Base-by-base conservation (phyloP, 768 basidiomycete species). In the Cystoderma amianthinum region DNA sequence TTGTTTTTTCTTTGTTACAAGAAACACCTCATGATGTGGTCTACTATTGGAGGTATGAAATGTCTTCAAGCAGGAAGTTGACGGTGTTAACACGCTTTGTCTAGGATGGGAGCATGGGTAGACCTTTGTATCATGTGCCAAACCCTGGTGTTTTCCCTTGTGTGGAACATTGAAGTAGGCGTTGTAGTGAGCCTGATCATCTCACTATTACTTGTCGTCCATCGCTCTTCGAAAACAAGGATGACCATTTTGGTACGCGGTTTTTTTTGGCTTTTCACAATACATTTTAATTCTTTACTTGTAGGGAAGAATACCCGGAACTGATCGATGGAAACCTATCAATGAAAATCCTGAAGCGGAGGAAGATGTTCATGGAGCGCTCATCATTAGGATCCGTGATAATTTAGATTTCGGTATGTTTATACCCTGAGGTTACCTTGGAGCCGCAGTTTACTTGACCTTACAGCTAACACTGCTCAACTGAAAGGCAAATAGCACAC, bases 141-240 rank as follows among this genome's bases (percentile, higher is more conserved):
- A 39, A 97, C 96, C 0, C 96, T 98, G 61, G 52, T 82, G 47
- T 76, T 89, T 41, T 92, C 91, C 2, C 80, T 96, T 42, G 60
- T 96, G 17, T 93, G 90, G 80, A 82, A 85, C 48, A 81, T 98
- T 42, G 93, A 98, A 68, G 81, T 90, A 41, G 95, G 95, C 11
- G 81, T 98, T 32, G 78, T 86, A n/a, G 81, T 88, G 49, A 88
- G 88, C 48, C 67, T 97, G 47, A 79, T 92, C 32, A 78, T 93
- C 43, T 92, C 92, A 22, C 72, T 98, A 30, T 65, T 97, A 1
- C 71, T 98, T 22, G 90, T 96, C 36, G 88, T 98, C 3, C 82
- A 84, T 48, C 82, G 90, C 24, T 92, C 92, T 1, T 92, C 94
- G 3, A 83, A 77, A 52, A 77, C 92, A 2, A 74, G 92, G 9